Evolutionary conservation across 31 red algal genomes (phyloP).

Genomic region (Asparagopsis taxiformis): DNA sequence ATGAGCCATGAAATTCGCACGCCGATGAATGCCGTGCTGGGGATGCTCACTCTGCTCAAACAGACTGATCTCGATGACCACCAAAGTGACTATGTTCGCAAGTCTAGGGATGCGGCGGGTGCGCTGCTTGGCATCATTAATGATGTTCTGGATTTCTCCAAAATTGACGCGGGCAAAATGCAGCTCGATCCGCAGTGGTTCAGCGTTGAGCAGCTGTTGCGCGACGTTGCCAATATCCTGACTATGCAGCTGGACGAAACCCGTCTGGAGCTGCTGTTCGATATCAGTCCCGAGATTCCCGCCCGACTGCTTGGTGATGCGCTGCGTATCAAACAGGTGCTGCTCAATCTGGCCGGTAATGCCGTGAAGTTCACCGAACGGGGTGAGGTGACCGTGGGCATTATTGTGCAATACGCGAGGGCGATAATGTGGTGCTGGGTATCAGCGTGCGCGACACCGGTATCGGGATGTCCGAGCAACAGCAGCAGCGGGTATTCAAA

Average conservation of each 20-base stretch:
- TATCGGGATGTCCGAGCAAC: conserved; percentile 1
- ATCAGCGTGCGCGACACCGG: conserved; percentile 14
- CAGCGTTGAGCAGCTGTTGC: background rate
- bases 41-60: conserved; percentile 3
- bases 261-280: background rate
- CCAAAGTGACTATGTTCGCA: background rate
- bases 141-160: conserved; percentile 26
- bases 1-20: conserved; percentile 17
- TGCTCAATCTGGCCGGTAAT: conserved; percentile 14
- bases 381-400: background rate
- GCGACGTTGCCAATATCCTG: background rate
- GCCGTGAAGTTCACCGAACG: conserved; percentile 21
- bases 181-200: background rate
- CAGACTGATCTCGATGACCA: conserved; percentile 10
- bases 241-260: background rate
- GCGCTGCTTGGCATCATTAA: conserved; percentile 4
- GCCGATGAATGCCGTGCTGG: conserved; percentile 14
- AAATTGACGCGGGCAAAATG: conserved; percentile 18
- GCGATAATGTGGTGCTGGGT: background rate
- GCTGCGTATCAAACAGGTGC: conserved; percentile 2
- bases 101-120: background rate
- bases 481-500: background rate
- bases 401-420: background rate
- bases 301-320: conserved; percentile 2
- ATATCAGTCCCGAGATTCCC: conserved; percentile 2